These are phyloP conservation scores for Suillus alpinus DNA, from an alignment of 768 basidiomycete genomes.

Conservation along the genomic window DNA sequence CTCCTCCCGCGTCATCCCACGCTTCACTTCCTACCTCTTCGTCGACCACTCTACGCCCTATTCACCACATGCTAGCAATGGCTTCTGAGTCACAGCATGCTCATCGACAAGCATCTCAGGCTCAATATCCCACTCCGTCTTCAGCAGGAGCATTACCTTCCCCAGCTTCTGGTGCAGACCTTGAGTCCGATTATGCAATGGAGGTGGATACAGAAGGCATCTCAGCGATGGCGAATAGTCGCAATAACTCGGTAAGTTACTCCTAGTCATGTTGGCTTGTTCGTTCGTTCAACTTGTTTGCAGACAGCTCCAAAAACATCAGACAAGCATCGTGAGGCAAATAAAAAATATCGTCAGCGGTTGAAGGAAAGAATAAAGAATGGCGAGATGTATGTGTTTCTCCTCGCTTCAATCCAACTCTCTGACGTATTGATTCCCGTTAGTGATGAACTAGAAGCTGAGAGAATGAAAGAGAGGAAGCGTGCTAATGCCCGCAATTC, in stretches of 20 bases:
- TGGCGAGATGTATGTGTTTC: not conserved
- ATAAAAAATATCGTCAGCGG: not conserved
- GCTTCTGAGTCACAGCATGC: not conserved
- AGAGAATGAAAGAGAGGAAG: conserved; percentile 1
- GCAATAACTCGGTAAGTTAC: not conserved
- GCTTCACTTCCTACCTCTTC: not conserved
- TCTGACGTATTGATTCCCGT: not conserved
- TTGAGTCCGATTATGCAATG: not conserved
- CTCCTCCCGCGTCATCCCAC: not conserved
- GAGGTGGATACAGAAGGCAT: not conserved
- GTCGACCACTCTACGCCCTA: not conserved
- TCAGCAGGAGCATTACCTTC: not conserved
- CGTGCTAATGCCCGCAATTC: not conserved
- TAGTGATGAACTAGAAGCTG: not conserved
- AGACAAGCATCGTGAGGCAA: not conserved
- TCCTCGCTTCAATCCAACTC: not conserved
- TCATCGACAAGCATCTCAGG: not conserved
- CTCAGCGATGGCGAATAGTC: not conserved
- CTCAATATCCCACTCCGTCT: not conserved
- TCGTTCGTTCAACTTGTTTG: not conserved
- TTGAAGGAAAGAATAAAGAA: conserved; percentile 2
- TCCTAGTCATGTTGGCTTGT: not conserved
- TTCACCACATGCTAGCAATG: not conserved
- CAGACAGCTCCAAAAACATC: not conserved
- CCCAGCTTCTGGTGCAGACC: not conserved